These are phyloP conservation scores for Cruciata laevipes DNA, from an alignment of 257 asterid genomes.

Conservation along the genomic window DNA sequence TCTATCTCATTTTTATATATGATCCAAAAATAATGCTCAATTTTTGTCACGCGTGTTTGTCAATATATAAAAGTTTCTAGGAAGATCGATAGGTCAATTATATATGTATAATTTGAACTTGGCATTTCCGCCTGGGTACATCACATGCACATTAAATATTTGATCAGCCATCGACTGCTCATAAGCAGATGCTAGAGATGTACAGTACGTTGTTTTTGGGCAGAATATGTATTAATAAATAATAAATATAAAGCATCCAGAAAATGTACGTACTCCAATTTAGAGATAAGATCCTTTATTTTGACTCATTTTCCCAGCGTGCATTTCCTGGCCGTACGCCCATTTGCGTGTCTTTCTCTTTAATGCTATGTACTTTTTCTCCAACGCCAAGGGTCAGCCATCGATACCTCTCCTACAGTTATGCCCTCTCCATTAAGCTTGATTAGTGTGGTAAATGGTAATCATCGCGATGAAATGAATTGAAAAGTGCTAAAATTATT, in stretches of 20 bases:
- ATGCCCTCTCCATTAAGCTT: no score
- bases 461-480: no score
- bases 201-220: not conserved
- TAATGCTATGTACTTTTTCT: not conserved
- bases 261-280: not conserved
- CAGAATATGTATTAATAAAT: not conserved
- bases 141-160: slow-evolving; percentile 1
- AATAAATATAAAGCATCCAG: not conserved
- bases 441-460: no score
- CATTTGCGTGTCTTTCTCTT: not conserved
- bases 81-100: not conserved
- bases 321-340: not conserved
- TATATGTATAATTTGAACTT: not conserved
- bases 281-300: not conserved
- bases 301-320: not conserved
- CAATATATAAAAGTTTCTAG: not conserved
- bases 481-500: no score
- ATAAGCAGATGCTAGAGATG: not conserved
- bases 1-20: no score
- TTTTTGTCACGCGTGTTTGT: not conserved
- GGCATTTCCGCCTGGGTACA: not conserved
- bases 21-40: no score
- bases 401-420: no score
- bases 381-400: not conserved
- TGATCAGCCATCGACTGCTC: not conserved